phyloP scores from a whole-genome alignment of 2,329 filamentous ascomycete genomes.

The Aspergillus novoparasiticus region DNA sequence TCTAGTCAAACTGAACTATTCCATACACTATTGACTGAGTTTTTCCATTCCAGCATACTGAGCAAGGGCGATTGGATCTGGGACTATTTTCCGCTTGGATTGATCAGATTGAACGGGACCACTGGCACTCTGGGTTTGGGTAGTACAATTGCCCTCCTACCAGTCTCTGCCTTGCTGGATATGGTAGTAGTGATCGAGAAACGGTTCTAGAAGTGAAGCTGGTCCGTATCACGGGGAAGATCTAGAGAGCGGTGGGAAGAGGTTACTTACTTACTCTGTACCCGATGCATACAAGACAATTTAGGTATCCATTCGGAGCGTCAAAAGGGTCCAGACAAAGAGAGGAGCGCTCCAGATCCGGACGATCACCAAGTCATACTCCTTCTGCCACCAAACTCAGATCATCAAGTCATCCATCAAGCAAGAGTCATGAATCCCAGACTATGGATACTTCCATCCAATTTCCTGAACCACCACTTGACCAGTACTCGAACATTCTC shows the following conservation, averaged over 20 bases:
- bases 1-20: background rate
- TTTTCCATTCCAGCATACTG: too few species aligned
- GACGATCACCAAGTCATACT: conserved; percentile 2
- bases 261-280: background rate
- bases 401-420: background rate
- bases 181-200: background rate
- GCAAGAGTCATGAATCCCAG: background rate
- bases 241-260: background rate
- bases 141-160: background rate
- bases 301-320: background rate
- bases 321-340: background rate
- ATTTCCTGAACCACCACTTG: conserved; percentile 2
- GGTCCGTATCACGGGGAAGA: background rate
- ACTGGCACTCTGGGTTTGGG: background rate
- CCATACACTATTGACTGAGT: background rate
- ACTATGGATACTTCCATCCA: background rate
- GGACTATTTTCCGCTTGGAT: background rate
- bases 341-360: conserved; percentile 1
- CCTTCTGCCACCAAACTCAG: conserved; percentile 1
- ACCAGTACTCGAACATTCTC: conserved; percentile 2
- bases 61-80: background rate
- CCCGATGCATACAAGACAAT: background rate
- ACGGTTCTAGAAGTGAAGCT: background rate
- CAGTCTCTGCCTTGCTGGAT: too few species aligned
- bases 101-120: background rate